A percentile compares a stretch with the other conserved stretches of the same genome.
These are phyloP conservation scores for Vigna hirtella DNA, from an alignment of 306 rosid species.

Conservation along the genomic window DNA sequence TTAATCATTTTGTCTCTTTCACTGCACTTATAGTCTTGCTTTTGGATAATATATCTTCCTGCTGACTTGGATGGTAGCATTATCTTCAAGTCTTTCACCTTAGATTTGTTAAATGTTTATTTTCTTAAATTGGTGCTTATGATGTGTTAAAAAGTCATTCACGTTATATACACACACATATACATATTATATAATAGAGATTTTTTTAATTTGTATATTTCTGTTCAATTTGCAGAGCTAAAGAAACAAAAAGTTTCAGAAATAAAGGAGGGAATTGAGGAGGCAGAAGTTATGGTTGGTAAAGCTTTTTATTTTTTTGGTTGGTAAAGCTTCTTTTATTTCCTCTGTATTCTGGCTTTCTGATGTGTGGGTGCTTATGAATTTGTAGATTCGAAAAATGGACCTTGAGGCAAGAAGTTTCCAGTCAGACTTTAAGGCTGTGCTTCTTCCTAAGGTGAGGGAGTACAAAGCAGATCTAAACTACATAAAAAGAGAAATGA, in stretches of 20 bases:
- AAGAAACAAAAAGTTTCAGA: constrained; percentile 80
- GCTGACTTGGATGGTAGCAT: no score
- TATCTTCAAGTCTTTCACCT: no score
- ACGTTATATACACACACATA: no score
- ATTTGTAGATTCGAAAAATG: constrained; percentile 79
- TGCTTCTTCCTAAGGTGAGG: constrained; percentile 81
- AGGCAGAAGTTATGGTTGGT: constrained; percentile 74
- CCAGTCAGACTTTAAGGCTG: constrained; percentile 71
- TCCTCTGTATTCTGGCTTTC: constrained; percentile 33
- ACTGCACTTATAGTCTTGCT: no score
- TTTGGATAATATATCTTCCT: no score
- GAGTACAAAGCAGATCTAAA: constrained; percentile 91
- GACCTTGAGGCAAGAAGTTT: constrained; percentile 88
- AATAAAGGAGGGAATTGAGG: constrained; percentile 77
- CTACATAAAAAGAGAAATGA: constrained; percentile 73
- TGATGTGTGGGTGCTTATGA: constrained; percentile 28
- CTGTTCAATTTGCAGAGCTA: constrained; percentile 66
- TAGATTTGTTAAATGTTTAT: no score
- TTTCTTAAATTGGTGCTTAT: no score
- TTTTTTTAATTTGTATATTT: neutral
- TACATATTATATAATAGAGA: neutral
- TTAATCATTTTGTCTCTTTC: no score
- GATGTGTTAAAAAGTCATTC: no score
- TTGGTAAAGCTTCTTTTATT: constrained; percentile 35
- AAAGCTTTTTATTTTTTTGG: neutral